These are phyloP conservation scores for Amesomyces nigricolor DNA, from an alignment of 2,329 filamentous ascomycete genomes.

Conservation along the genomic window DNA sequence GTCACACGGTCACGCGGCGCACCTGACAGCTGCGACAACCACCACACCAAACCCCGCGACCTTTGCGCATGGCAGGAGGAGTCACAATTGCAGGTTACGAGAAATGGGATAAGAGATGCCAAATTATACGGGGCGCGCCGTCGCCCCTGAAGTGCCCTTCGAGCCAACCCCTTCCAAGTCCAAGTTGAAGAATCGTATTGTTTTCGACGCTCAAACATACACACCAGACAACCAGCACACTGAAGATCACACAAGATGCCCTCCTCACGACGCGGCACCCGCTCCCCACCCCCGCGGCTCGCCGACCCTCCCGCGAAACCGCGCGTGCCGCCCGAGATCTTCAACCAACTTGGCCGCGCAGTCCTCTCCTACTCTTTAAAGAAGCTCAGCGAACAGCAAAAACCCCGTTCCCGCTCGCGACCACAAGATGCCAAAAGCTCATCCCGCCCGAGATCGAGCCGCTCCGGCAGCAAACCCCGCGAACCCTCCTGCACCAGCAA, in stretches of 20 bases:
- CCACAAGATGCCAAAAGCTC: neutral
- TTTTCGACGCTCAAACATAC: neutral
- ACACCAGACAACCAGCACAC: neutral
- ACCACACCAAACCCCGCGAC: slow-evolving; percentile 14
- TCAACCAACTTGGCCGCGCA: slow-evolving; percentile 21
- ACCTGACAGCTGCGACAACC: slow-evolving; percentile 11
- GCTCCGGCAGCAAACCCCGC: slow-evolving; percentile 1
- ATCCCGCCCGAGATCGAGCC: slow-evolving; percentile 2
- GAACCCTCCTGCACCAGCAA: slow-evolving; percentile 2
- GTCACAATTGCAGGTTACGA: neutral
- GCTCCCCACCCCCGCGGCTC: neutral
- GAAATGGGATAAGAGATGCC: neutral
- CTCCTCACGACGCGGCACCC: slow-evolving; percentile 1
- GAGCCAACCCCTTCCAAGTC: neutral
- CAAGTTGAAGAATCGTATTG: neutral
- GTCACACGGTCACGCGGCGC: slow-evolving; percentile 19
- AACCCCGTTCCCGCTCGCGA: neutral
- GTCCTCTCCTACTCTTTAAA: slow-evolving; percentile 22
- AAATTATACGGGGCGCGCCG: too few species aligned
- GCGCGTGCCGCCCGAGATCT: slow-evolving; percentile 15
- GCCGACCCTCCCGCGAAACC: neutral
- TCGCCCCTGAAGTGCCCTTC: too few species aligned
- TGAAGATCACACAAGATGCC: neutral
- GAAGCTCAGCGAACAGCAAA: slow-evolving; percentile 17
- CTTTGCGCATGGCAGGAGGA: neutral